A percentile compares a stretch with the other conserved stretches of the same genome.
Evolutionary conservation across 2,329 filamentous ascomycete genomes (phyloP).

Genomic region (Fusarium acutatum): DNA sequence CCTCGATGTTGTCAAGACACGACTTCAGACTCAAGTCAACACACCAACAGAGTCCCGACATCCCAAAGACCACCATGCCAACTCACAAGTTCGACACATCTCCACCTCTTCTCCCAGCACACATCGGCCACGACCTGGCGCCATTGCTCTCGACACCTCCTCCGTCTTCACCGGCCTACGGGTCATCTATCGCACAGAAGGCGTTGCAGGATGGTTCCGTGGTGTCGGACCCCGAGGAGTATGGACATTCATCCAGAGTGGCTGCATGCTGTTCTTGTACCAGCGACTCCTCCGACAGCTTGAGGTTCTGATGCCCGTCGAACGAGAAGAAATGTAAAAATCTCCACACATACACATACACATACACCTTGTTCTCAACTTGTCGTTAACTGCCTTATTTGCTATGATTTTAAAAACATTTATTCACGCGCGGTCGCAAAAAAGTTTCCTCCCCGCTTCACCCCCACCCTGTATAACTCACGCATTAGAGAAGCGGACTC

Average conservation of each 20-base stretch:
- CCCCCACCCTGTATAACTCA: conserved; percentile 11
- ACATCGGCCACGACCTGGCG: conserved; percentile 79
- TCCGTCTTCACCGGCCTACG: conserved; percentile 85
- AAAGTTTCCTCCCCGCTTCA: conserved; percentile 8
- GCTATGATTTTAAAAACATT: conserved; percentile 21
- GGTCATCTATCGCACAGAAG: conserved; percentile 91
- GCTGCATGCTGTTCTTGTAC: conserved; percentile 96
- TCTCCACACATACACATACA: conserved; percentile 25
- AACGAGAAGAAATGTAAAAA: conserved; percentile 40
- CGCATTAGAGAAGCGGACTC: conserved; percentile 25
- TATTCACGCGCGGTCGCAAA: conserved; percentile 16
- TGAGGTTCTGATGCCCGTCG: conserved; percentile 58
- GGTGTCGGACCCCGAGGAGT: conserved; percentile 92
- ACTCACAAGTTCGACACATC: conserved; percentile 73
- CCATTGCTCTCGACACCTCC: conserved; percentile 84
- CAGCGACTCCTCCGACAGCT: conserved; percentile 85
- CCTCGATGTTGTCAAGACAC: conserved; percentile 95
- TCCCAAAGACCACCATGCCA: conserved; percentile 48
- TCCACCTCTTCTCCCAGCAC: conserved; percentile 92
- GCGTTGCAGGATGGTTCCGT: conserved; percentile 88
- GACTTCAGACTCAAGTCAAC: conserved; percentile 89
- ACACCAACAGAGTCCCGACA: conserved; percentile 44
- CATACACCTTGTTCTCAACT: conserved; percentile 19
- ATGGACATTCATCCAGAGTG: conserved; percentile 97
- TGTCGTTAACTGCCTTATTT: conserved; percentile 27